These are phyloP conservation scores for Blastobotrys attinorum DNA, from an alignment of 805 yeast species.

Conservation along the genomic window DNA sequence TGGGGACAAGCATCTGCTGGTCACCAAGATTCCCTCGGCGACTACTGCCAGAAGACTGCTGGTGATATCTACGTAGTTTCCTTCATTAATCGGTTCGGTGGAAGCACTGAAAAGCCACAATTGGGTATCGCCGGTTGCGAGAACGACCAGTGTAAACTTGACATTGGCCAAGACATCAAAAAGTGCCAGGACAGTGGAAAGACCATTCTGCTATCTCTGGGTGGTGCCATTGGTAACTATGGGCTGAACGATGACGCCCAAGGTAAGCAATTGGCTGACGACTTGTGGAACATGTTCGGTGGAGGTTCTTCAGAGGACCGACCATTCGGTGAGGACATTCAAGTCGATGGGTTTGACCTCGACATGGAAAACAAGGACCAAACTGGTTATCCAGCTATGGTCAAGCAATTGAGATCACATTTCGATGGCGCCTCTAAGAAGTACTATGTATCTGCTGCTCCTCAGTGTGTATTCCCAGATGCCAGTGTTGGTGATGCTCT, in stretches of 20 bases:
- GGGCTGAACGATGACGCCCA: constrained; percentile 40
- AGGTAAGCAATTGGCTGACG: constrained; percentile 39
- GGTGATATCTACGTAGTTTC: constrained; percentile 58
- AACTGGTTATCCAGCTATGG: constrained; percentile 47
- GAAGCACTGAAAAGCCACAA: constrained; percentile 15
- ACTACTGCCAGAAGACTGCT: constrained; percentile 56
- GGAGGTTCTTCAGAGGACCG: constrained; percentile 30
- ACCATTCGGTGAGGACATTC: constrained; percentile 45
- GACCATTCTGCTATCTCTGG: constrained; percentile 60
- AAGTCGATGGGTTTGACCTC: constrained; percentile 61
- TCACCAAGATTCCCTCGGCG: constrained; percentile 34
- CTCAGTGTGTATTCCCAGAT: constrained; percentile 62
- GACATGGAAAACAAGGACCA: constrained; percentile 45
- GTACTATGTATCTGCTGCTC: constrained; percentile 57
- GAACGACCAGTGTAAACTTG: constrained; percentile 27
- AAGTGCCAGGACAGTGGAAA: constrained; percentile 70
- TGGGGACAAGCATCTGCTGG: constrained; percentile 80
- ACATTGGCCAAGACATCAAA: constrained; percentile 50
- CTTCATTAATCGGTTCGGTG: constrained; percentile 58
- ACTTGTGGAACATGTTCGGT: constrained; percentile 43
- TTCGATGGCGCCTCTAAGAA: constrained; percentile 25
- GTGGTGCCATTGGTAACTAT: constrained; percentile 45
- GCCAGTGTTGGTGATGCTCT: constrained; percentile 36
- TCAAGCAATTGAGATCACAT: constrained; percentile 24
- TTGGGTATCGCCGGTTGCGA: constrained; percentile 35